These are phyloP conservation scores for Akanthomyces dipterigenus DNA, from an alignment of 2,329 filamentous ascomycete genomes.

Conservation along the genomic window DNA sequence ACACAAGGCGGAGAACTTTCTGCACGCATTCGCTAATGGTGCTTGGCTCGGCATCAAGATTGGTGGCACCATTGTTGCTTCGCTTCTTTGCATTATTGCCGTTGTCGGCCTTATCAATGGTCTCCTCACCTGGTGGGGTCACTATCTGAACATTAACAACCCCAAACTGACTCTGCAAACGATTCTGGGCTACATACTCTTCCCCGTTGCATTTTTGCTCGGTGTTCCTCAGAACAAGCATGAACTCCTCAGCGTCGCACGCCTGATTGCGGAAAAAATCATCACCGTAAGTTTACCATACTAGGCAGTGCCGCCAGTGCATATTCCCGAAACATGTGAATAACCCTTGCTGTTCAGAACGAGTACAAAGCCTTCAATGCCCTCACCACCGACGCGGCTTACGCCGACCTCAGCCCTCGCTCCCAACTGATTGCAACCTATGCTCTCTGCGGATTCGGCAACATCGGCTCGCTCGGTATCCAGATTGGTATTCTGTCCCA, in stretches of 20 bases:
- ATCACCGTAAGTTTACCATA: conserved; percentile 49
- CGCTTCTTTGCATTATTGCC: conserved; percentile 77
- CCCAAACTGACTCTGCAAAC: conserved; percentile 65
- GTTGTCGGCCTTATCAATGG: conserved; percentile 68
- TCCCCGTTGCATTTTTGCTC: conserved; percentile 72
- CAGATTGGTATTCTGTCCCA: conserved; percentile 85
- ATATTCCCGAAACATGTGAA: background rate
- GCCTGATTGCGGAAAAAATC: conserved; percentile 79
- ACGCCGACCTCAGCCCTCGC: conserved; percentile 56
- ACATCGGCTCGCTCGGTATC: conserved; percentile 80
- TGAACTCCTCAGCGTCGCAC: conserved; percentile 63
- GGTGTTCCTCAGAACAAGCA: conserved; percentile 63
- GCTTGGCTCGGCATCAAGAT: conserved; percentile 84
- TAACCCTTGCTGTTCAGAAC: conserved; percentile 41
- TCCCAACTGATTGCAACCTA: conserved; percentile 80
- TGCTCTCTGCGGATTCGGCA: conserved; percentile 76
- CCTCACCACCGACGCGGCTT: conserved; percentile 49
- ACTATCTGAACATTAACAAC: conserved; percentile 65
- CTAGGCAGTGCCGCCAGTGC: background rate
- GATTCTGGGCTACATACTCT: conserved; percentile 71
- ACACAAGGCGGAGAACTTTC: conserved; percentile 66
- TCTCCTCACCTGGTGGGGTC: conserved; percentile 76
- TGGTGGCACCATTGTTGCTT: conserved; percentile 72
- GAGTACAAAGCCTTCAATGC: conserved; percentile 68
- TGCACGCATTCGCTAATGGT: conserved; percentile 81